phyloP scores from a whole-genome alignment of 106 monocot species.

The Apostasia shenzhenica region DNA sequence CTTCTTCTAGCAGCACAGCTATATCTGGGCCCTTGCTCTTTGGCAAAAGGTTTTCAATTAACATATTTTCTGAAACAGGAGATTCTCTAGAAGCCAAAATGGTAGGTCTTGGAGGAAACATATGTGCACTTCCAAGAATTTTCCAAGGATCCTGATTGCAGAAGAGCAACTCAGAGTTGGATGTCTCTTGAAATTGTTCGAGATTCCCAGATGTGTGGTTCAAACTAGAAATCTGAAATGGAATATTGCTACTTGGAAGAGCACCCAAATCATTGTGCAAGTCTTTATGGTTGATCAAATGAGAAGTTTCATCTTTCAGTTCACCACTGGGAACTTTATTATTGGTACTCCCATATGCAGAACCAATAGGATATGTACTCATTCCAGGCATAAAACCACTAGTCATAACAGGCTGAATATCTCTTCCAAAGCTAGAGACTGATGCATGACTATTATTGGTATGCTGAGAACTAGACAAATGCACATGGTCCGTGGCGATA shows the following conservation, averaged over 20 bases:
- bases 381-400: conserved; percentile 14
- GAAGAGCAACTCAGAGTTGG: conserved; percentile 23
- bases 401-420: conserved; percentile 9
- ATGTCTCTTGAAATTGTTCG: conserved; percentile 22
- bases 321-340: conserved; percentile 10
- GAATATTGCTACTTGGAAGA: conserved; percentile 13
- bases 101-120: conserved; percentile 19
- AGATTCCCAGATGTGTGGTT: conserved; percentile 2
- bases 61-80: conserved; percentile 15
- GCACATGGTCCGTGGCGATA: background rate
- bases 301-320: conserved; percentile 16
- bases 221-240: background rate
- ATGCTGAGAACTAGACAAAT: conserved; percentile 19
- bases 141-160: conserved; percentile 38
- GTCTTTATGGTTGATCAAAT: conserved; percentile 4
- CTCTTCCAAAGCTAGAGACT: conserved; percentile 17
- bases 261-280: conserved; percentile 14
- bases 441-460: conserved; percentile 13
- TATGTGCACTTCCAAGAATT: conserved; percentile 15
- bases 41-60: conserved; percentile 14
- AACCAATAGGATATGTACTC: conserved; percentile 13
- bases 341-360: conserved; percentile 9
- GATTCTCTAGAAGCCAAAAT: conserved; percentile 30
- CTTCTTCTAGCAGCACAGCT: conserved; percentile 28
- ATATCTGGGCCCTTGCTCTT: conserved; percentile 15